phyloP scores from a whole-genome alignment of 495 filamentous ascomycete species.

The Hypomontagnella submonticulosa region DNA sequence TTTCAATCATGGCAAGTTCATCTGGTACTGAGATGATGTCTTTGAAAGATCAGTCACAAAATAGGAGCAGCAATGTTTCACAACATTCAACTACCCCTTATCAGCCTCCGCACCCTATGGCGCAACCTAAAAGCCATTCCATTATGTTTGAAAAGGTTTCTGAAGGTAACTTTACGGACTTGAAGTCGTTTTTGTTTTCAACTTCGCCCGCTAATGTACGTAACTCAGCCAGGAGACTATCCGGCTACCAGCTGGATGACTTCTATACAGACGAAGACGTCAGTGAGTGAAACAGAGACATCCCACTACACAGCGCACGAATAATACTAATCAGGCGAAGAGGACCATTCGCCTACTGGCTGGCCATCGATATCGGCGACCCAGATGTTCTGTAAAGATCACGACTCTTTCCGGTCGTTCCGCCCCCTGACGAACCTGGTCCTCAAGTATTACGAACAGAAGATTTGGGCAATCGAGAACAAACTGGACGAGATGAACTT shows the following conservation, averaged over 20 bases:
- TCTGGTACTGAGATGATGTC: slow-evolving; percentile 2
- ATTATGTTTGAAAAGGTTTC: slow-evolving; percentile 24
- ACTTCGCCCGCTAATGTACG: slow-evolving; percentile 3
- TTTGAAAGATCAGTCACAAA: slow-evolving; percentile 13
- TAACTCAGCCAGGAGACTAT: slow-evolving; percentile 8
- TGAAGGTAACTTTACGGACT: background rate
- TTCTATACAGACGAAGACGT: slow-evolving; percentile 38
- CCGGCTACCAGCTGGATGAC: slow-evolving; percentile 11
- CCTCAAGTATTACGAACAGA: slow-evolving; percentile 24
- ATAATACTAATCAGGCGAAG: slow-evolving; percentile 2
- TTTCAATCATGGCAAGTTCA: slow-evolving; percentile 19
- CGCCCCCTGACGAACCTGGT: background rate
- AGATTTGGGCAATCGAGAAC: slow-evolving; percentile 22
- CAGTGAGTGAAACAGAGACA: slow-evolving; percentile 10
- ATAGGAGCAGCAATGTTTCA: background rate
- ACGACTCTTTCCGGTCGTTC: slow-evolving; percentile 17
- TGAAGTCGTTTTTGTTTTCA: background rate
- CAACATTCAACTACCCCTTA: slow-evolving; percentile 8
- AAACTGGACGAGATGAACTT: slow-evolving; percentile 30
- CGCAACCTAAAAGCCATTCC: slow-evolving; percentile 1
- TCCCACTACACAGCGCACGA: too few relatives aligned
- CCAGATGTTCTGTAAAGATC: slow-evolving; percentile 18
- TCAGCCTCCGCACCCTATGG: slow-evolving; percentile 5
- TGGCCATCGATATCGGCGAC: slow-evolving; percentile 20
- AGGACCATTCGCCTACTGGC: slow-evolving; percentile 16